Evolutionary conservation across 306 rosid species (phyloP).

Genomic region (Vigna angularis): DNA sequence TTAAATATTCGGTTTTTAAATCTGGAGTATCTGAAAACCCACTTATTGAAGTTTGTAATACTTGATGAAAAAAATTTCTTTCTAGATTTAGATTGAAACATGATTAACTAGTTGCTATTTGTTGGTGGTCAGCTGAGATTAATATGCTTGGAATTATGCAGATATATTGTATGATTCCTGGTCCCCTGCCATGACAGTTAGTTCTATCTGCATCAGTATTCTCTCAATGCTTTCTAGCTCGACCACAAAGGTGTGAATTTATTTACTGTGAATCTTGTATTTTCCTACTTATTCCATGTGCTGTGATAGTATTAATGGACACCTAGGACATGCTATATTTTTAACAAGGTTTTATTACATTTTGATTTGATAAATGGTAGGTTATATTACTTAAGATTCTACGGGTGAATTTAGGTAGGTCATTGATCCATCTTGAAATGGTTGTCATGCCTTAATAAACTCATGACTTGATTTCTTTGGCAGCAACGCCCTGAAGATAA

Average conservation of each 20-base stretch:
- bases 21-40: constrained; percentile 16
- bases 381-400: constrained; percentile 4
- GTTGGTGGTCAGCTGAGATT: constrained; percentile 46
- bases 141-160: constrained; percentile 55
- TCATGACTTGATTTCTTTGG: constrained; percentile 45
- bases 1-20: constrained; percentile 21
- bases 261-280: constrained; percentile 31
- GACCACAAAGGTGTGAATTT: constrained; percentile 74
- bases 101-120: constrained; percentile 26
- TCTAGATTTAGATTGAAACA: not conserved
- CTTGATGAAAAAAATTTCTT: not conserved
- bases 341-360: not conserved
- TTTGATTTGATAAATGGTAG: constrained; percentile 26
- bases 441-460: constrained; percentile 25
- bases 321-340: constrained; percentile 1
- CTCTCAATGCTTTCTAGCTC: constrained; percentile 99
- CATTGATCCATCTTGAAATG: constrained; percentile 6
- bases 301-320: not conserved
- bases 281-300: constrained; percentile 18
- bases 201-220: constrained; percentile 99
- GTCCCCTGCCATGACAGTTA: constrained; percentile 99
- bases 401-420: not conserved
- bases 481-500: constrained; percentile 99
- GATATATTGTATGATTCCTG: constrained; percentile 99
- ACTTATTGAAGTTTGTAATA: constrained; percentile 17